These are phyloP conservation scores for Fonsecaea pedrosoi DNA, from an alignment of 2,329 filamentous ascomycete genomes.

Conservation along the genomic window DNA sequence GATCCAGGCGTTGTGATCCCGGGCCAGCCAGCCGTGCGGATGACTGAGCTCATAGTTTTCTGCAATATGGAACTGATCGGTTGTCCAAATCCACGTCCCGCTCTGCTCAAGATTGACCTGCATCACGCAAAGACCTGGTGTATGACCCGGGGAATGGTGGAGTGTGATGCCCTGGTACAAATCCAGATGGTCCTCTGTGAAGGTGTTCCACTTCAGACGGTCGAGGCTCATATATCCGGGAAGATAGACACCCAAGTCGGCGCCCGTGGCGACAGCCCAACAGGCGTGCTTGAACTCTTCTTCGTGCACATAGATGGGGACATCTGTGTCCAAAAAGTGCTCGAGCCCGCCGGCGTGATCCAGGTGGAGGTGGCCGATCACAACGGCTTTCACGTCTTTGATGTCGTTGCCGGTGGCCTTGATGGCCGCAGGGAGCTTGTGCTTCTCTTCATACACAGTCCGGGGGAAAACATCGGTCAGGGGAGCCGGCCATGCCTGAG, in stretches of 20 bases:
- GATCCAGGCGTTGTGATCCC: slow-evolving; percentile 50
- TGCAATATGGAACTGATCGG: slow-evolving; percentile 50
- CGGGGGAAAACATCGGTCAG: slow-evolving; percentile 51
- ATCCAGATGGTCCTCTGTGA: slow-evolving; percentile 49
- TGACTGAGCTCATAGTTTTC: slow-evolving; percentile 49
- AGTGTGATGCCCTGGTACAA: slow-evolving; percentile 50
- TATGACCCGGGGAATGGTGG: slow-evolving; percentile 48
- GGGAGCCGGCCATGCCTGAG: slow-evolving; percentile 46
- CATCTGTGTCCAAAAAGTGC: slow-evolving; percentile 51
- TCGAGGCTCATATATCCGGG: slow-evolving; percentile 47
- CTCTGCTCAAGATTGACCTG: slow-evolving; percentile 47
- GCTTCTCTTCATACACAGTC: slow-evolving; percentile 43
- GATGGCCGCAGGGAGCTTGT: slow-evolving; percentile 48
- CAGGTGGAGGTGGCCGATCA: slow-evolving; percentile 57
- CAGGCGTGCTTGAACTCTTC: slow-evolving; percentile 56
- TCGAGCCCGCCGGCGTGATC: slow-evolving; percentile 59
- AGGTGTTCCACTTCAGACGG: slow-evolving; percentile 53
- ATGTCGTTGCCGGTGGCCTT: slow-evolving; percentile 51
- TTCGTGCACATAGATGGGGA: slow-evolving; percentile 58
- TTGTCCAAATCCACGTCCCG: slow-evolving; percentile 52
- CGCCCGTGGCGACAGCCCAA: slow-evolving; percentile 53
- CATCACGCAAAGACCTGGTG: slow-evolving; percentile 47
- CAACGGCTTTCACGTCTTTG: slow-evolving; percentile 55
- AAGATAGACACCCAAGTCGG: slow-evolving; percentile 51
- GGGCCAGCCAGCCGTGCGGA: slow-evolving; percentile 48